Base-by-base conservation (phyloP, 768 basidiomycete species). In the Trichaptum fuscoviolaceum region DNA sequence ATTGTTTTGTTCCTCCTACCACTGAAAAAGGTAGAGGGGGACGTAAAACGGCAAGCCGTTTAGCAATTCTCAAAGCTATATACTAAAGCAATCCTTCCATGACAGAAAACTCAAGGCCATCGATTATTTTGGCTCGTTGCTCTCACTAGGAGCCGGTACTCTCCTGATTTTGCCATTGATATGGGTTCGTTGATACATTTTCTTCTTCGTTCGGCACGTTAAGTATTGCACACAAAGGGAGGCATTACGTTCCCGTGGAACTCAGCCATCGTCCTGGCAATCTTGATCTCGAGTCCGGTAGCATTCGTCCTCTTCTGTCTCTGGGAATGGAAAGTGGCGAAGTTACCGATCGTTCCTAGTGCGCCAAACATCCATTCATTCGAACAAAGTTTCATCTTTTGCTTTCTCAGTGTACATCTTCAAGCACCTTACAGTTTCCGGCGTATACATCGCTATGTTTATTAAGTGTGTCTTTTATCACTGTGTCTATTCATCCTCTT, bases 271-370 rank as follows among this genome's bases (percentile, higher is more conserved):
- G 87, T 94, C 64, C 73, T 91, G 34, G 87, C 79, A 0, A 84
- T 86, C 0, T 74, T 91, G 8, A 74, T 84, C 62, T 81, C 85
- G 0, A 87, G 90, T 0, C 65, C 87, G 23, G 63, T 84, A 0
- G 82, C 87, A 15, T 75, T 86, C 7, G 76, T 69, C 0, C 60
- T 90, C 2, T 93, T 92, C 74, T 83, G 90, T 62, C 64, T 85
- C 57, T 91, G 88, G 82, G 91, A 93, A 75, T 87, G 87, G 83
- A 88, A 85, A 73, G 79, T 87, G 0, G 88, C 90, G 1, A 77
- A 75, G 63, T 80, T 92, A 7, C 92, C 91, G 0, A 89, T 92
- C 64, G 84, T 92, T 5, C 90, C 91, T 7, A 87, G 87, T 87
- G 70, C 63, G 85, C 75, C n/a, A n/a, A n/a, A n/a, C n/a, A n/a